A percentile compares a stretch with the other conserved stretches of the same genome.
Evolutionary conservation across 2,329 filamentous ascomycete species (phyloP).

Genomic region (Ophiostoma piceae): DNA sequence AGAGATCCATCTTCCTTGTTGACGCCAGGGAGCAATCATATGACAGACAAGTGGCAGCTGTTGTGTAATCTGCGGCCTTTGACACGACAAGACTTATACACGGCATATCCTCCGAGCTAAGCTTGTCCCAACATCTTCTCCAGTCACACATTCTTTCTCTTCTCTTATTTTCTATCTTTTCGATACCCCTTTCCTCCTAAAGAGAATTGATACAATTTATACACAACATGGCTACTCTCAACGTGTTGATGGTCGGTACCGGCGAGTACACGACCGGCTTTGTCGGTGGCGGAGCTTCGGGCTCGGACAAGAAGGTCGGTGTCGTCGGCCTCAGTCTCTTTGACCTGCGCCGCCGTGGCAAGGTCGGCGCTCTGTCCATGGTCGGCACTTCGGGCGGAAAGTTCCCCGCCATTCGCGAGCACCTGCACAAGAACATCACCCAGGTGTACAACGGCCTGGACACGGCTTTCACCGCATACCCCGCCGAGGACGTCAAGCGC

Average conservation of each 20-base stretch:
- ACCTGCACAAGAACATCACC: slow-evolving; percentile 81
- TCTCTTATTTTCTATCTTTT: background rate
- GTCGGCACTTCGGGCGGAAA: slow-evolving; percentile 83
- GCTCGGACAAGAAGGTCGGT: slow-evolving; percentile 92
- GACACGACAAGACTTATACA: background rate
- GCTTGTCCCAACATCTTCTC: background rate
- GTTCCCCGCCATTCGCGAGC: slow-evolving; percentile 82
- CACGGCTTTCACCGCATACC: slow-evolving; percentile 78
- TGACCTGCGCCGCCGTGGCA: slow-evolving; percentile 79
- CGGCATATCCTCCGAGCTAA: background rate
- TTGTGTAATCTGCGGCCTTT: background rate
- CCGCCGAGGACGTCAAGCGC: slow-evolving; percentile 58
- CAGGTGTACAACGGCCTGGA: slow-evolving; percentile 85
- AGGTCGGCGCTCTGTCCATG: slow-evolving; percentile 82
- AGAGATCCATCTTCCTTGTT: background rate
- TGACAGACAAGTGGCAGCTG: background rate
- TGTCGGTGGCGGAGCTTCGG: slow-evolving; percentile 74
- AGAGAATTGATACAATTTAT: background rate
- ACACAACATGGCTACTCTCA: slow-evolving; percentile 53
- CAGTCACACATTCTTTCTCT: background rate
- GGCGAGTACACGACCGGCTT: slow-evolving; percentile 97
- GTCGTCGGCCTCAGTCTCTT: slow-evolving; percentile 88
- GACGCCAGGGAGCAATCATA: background rate
- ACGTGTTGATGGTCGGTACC: slow-evolving; percentile 76
- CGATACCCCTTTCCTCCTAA: background rate